Conservation (phyloP, 1,284 basidiomycete species). For the Fomitiporia mediterranea region DNA sequence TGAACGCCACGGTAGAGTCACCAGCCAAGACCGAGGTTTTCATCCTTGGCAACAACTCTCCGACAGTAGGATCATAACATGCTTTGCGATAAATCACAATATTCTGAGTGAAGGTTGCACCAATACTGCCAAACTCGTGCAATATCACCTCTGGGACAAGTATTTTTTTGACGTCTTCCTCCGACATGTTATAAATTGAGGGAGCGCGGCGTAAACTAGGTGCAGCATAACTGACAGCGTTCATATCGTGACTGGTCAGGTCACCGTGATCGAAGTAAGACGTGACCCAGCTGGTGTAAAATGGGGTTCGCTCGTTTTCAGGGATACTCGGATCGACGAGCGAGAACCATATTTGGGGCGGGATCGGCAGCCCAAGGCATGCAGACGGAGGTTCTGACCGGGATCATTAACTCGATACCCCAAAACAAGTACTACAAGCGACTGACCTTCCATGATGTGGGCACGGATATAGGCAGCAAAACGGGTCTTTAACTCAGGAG, state of each 20-base stretch:
- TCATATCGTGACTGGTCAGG: neutral
- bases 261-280: neutral
- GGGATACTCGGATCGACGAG: neutral
- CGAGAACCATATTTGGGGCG: neutral
- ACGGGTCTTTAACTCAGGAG: neutral
- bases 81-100: neutral
- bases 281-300: neutral
- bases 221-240: neutral
- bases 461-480: neutral
- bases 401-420: neutral
- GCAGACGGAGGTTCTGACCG: neutral
- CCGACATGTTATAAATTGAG: neutral
- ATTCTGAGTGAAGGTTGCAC: neutral
- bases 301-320: neutral
- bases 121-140: neutral
- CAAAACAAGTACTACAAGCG: too few species aligned
- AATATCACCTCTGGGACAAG: neutral
- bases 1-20: neutral
- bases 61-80: neutral
- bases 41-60: neutral
- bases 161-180: neutral
- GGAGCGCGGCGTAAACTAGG: neutral
- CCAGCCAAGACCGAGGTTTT: neutral
- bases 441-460: conserved; percentile 1
- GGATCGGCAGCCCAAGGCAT: neutral